Conservation (phyloP, 345 rosid genomes). For the Populus euphratica region DNA sequence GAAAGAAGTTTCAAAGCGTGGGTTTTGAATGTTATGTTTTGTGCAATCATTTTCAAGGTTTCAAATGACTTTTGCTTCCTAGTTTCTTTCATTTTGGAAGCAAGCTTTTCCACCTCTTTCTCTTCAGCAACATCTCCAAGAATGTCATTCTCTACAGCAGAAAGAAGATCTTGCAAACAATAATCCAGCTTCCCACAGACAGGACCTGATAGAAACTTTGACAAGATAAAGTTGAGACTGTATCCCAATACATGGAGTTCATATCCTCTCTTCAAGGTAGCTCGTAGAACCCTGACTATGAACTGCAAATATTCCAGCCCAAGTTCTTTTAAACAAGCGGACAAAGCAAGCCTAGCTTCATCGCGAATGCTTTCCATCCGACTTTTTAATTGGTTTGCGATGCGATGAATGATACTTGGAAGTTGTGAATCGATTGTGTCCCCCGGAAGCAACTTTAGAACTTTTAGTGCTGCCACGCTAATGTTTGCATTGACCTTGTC, state of each 20-base stretch:
- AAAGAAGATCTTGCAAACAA: constrained; percentile 73
- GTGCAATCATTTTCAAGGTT: constrained; percentile 68
- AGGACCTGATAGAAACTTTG: constrained; percentile 44
- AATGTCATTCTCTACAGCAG: constrained; percentile 67
- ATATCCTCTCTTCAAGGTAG: constrained; percentile 74
- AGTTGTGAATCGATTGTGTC: constrained; percentile 73
- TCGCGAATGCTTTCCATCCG: constrained; percentile 62
- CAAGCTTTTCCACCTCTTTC: constrained; percentile 80
- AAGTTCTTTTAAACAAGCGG: constrained; percentile 85
- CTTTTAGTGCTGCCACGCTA: constrained; percentile 69
- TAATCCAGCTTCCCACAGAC: constrained; percentile 62
- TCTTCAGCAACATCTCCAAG: constrained; percentile 91
- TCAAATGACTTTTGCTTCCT: constrained; percentile 64
- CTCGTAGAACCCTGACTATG: constrained; percentile 54
- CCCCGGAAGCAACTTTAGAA: constrained; percentile 79
- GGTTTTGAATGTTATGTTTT: constrained; percentile 61
- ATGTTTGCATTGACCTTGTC: constrained; percentile 64
- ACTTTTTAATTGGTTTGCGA: constrained; percentile 65
- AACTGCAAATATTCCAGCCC: constrained; percentile 76
- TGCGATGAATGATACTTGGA: constrained; percentile 65
- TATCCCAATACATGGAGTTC: constrained; percentile 87
- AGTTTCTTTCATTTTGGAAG: constrained; percentile 91
- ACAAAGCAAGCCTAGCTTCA: constrained; percentile 81
- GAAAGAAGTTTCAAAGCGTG: constrained; percentile 65
- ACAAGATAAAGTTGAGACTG: constrained; percentile 59